Percentiles rank a stretch among this genome's conserved stretches.
phyloP scores from a whole-genome alignment of 2,329 filamentous ascomycete genomes.

The Pleomassaria siparia region DNA sequence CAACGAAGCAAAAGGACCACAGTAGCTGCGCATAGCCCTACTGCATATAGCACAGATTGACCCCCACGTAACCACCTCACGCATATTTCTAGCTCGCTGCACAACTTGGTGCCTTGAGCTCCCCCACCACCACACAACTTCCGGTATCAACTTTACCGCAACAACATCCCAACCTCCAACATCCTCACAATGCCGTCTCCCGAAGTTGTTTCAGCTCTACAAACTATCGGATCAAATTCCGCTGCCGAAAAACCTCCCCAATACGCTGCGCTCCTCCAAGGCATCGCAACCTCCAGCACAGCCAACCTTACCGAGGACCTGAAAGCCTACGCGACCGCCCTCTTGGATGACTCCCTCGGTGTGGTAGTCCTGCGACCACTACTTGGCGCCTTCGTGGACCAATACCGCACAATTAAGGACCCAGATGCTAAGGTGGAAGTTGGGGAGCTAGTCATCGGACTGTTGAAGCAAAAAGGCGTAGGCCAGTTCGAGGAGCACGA shows the following conservation, averaged over 20 bases:
- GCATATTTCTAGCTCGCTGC: neutral
- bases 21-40: too few species aligned
- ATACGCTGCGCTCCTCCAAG: constrained; percentile 60
- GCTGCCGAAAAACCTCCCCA: constrained; percentile 54
- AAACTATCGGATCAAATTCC: constrained; percentile 52
- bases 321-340: constrained; percentile 65
- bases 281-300: constrained; percentile 53
- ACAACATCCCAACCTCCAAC: constrained; percentile 8
- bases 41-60: neutral
- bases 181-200: constrained; percentile 51
- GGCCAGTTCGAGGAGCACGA: constrained; percentile 81
- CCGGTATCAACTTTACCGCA: neutral
- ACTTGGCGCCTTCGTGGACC: constrained; percentile 65
- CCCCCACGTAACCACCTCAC: neutral
- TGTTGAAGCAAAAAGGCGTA: constrained; percentile 66
- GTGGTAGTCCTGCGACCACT: constrained; percentile 75
- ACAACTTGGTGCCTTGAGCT: constrained; percentile 16
- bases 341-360: constrained; percentile 70
- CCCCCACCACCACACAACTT: constrained; percentile 8
- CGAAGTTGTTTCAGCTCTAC: constrained; percentile 51
- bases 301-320: constrained; percentile 61
- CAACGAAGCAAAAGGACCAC: too few species aligned
- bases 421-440: constrained; percentile 72
- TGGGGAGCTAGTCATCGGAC: constrained; percentile 70
- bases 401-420: constrained; percentile 63